Conservation (phyloP, 176 grass and related monocot genomes). For the Aegilops sharonensis region DNA sequence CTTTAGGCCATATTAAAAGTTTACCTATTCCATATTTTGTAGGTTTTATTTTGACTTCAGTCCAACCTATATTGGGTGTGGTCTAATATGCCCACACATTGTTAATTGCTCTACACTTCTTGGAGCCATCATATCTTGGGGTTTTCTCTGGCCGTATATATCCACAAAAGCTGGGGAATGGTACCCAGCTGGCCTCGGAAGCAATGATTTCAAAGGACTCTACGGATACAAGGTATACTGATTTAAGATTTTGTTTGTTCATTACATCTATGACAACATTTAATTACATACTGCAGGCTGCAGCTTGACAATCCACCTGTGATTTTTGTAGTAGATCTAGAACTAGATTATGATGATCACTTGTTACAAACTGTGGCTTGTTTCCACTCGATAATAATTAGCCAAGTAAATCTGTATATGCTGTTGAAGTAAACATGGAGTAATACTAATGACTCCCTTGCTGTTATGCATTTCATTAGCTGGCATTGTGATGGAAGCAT, state of each 20-base stretch:
- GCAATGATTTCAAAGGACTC: constrained; percentile 90
- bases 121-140: constrained; percentile 92
- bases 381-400: neutral
- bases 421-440: neutral
- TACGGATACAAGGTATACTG: constrained; percentile 80
- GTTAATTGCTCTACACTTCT: constrained; percentile 90
- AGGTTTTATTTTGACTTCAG: constrained; percentile 99
- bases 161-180: constrained; percentile 70
- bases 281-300: neutral
- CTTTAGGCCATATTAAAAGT: neutral
- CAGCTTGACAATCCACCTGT: neutral
- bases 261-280: neutral
- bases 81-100: constrained; percentile 93
- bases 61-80: constrained; percentile 88
- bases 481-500: neutral
- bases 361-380: neutral
- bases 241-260: constrained; percentile 17
- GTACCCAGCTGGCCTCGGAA: constrained; percentile 80
- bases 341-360: neutral
- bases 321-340: constrained; percentile 4
- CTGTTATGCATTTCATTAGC: neutral
- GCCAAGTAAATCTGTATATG: neutral
- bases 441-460: neutral
- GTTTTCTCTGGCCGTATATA: constrained; percentile 87
- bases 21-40: constrained; percentile 25